Evolutionary conservation across 2,329 filamentous ascomycete genomes (phyloP), one percentile per base, ranked within the genome.

Genomic region (Tolypocladium capitatum): DNA sequence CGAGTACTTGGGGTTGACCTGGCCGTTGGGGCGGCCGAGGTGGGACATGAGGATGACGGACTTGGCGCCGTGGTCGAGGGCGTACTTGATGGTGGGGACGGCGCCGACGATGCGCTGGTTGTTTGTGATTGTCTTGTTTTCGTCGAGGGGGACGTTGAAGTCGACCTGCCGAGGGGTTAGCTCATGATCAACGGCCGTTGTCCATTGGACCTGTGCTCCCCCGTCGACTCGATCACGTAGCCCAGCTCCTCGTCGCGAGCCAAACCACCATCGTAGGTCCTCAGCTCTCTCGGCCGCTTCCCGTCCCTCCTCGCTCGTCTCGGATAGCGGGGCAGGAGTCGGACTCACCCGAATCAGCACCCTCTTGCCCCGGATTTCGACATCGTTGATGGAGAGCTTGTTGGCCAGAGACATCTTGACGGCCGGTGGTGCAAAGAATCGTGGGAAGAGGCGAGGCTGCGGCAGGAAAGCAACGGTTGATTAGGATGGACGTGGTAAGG

Each of bases 131-230:
- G 94, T 90, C 75, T 89, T 94, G 66, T 92, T 76, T 58, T 75
- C 80, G 66, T 98, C 89, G 63, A 98, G 88, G 55, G 92, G 92
- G 49, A 98, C 94, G 72, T 98, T 98, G 83, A 98, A 98, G 80
- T 98, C 92, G 68, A 98, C 91, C 90, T 95, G 62, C 38, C 24
- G 14, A 10, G 16, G 38, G 38, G 38, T 41, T 18, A 41, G 38
- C 18, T 28, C 5, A 13, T 18, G 21, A 4, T 16, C 13, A 3
- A 13, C 35, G 24, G 21, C 36, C 14, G 14, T 14, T 10, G 14
- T 9, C 6, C 21, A 40, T 27, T 10, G 21, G 13, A 16, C 16
- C 21, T 7, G 20, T 40, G 21, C 36, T 13, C 5, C 30, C 9
- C 5, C 38, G 18, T 45, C 20, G 9, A 16, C 27, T 43, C 24